Evolutionary conservation across 257 asterid genomes (phyloP).

Genomic region (Primulina huaijiensis): DNA sequence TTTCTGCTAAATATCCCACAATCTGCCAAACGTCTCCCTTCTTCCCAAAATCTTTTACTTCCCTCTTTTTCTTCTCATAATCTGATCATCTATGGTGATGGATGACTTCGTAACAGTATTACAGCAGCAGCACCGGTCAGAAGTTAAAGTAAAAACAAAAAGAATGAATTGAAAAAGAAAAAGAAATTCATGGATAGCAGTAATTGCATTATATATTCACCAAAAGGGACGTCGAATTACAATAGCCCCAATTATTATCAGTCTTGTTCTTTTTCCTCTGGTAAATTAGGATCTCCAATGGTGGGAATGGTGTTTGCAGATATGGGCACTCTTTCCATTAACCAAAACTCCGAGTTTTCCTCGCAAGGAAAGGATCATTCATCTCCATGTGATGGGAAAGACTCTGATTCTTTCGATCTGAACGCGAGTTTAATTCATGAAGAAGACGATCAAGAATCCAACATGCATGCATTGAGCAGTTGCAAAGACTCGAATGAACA

Average conservation of each 20-base stretch:
- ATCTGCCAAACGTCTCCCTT: conserved; percentile 25
- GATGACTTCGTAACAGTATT: conserved; percentile 43
- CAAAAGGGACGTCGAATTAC: not conserved
- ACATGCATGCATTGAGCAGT: conserved; percentile 33
- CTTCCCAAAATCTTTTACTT: conserved; percentile 25
- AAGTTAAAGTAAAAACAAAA: not conserved
- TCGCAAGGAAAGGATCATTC: too few relatives aligned
- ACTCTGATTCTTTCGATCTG: conserved; percentile 46
- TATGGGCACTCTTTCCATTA: conserved; percentile 35
- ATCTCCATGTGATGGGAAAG: too few relatives aligned
- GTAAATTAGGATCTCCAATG: conserved; percentile 25
- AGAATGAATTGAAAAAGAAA: not conserved
- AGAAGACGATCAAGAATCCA: conserved; percentile 25
- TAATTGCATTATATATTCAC: conserved; percentile 23
- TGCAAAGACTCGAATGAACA: conserved; percentile 29
- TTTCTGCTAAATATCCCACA: conserved; percentile 21
- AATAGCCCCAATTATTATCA: conserved; percentile 3
- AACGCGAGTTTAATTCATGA: conserved; percentile 40
- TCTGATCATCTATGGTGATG: conserved; percentile 33
- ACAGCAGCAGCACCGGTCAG: conserved; percentile 33
- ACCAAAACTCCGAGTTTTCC: conserved; percentile 10
- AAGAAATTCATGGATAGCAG: conserved; percentile 32
- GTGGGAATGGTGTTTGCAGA: conserved; percentile 47
- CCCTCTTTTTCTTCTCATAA: conserved; percentile 22
- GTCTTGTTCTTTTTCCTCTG: conserved; percentile 17